A percentile compares a stretch with the other conserved stretches of the same genome.
Evolutionary conservation across 129 eudicot species (phyloP).

Genomic region (Scalesia atractyloides): DNA sequence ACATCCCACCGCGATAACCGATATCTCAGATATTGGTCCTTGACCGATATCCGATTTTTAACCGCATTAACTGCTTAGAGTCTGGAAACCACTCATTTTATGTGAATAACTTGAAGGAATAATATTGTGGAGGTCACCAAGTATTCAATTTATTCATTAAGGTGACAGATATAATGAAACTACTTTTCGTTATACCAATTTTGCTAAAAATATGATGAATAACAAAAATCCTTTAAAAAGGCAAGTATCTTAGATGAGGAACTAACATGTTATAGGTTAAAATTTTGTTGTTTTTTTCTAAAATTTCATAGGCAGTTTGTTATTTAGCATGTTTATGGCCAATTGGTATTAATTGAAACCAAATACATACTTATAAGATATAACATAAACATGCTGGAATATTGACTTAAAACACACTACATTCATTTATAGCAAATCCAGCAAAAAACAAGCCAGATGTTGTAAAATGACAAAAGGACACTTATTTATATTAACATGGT

Average conservation of each 20-base stretch:
- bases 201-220: neutral
- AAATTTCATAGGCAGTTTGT: neutral
- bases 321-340: neutral
- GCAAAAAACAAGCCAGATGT: neutral
- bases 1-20: no score
- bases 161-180: no score
- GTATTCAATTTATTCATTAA: neutral
- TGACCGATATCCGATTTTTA: no score
- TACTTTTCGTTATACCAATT: no score
- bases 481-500: neutral
- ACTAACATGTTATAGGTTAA: no score
- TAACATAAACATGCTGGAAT: constrained; percentile 1
- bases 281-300: neutral
- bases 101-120: neutral
- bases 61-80: no score
- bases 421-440: constrained; percentile 1
- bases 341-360: constrained; percentile 1
- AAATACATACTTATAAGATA: constrained; percentile 5
- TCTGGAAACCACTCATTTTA: neutral
- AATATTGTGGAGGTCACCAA: neutral
- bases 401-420: neutral
- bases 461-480: neutral
- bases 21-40: no score
- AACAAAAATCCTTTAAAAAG: neutral
- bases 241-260: neutral